A percentile compares a stretch with the other conserved stretches of the same genome.
phyloP scores from a whole-genome alignment of 176 grass and related monocot genomes.

The Juncus effusus region DNA sequence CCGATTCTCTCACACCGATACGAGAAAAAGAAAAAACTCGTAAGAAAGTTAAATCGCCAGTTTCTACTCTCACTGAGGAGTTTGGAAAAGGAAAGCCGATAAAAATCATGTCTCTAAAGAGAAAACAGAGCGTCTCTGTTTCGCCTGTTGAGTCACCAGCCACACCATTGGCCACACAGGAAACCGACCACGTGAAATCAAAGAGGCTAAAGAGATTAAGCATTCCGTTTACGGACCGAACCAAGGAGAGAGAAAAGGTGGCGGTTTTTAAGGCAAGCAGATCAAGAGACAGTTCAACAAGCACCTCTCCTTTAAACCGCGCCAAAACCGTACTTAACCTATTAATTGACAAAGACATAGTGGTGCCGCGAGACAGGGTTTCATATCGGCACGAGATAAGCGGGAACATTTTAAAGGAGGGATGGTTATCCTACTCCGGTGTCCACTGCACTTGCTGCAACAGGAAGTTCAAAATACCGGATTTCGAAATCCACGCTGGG shows the following conservation, averaged over 20 bases:
- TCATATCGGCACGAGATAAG: constrained; percentile 37
- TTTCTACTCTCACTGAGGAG: neutral
- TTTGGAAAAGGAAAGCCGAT: neutral
- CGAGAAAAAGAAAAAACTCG: neutral
- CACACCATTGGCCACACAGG: neutral
- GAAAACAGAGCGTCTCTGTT: neutral
- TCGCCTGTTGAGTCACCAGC: neutral
- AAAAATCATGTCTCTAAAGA: neutral
- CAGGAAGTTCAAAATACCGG: constrained; percentile 39
- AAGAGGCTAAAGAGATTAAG: constrained; percentile 41
- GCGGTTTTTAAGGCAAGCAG: neutral
- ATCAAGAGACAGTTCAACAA: neutral
- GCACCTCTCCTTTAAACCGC: constrained; percentile 11
- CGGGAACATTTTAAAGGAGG: constrained; percentile 40
- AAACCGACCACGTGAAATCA: constrained; percentile 29
- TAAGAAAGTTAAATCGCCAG: neutral
- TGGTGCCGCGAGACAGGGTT: constrained; percentile 46
- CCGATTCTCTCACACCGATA: neutral
- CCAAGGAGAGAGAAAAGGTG: neutral
- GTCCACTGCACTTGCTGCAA: constrained; percentile 74
- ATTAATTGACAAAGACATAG: constrained; percentile 56
- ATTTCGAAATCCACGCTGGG: constrained; percentile 62
- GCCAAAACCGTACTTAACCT: constrained; percentile 50
- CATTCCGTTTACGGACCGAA: constrained; percentile 12
- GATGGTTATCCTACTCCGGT: constrained; percentile 39